Percentiles rank a stretch among this genome's conserved stretches.
These are phyloP conservation scores for Cryptococcus wingfieldii DNA, from an alignment of 1,284 basidiomycete genomes.

Conservation along the genomic window DNA sequence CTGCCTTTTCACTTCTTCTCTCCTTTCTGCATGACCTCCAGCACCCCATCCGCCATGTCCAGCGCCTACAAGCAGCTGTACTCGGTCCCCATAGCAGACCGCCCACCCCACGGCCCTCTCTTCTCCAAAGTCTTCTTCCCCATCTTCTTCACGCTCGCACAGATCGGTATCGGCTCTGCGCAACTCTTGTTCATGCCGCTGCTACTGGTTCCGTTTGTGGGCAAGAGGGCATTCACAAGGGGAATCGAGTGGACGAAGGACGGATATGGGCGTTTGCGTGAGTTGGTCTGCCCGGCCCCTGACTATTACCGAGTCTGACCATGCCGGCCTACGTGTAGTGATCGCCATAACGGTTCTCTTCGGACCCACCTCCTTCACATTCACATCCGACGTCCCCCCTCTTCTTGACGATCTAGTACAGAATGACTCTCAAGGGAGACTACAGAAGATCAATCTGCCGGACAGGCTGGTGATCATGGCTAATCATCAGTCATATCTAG, in stretches of 20 bases:
- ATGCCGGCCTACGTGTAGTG: conserved; percentile 16
- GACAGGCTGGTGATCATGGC: conserved; percentile 70
- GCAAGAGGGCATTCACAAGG: conserved; percentile 58
- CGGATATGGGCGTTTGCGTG: conserved; percentile 69
- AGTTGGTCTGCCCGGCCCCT: conserved; percentile 33
- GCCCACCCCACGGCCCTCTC: conserved; percentile 59
- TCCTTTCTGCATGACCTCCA: background rate
- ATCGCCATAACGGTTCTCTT: conserved; percentile 63
- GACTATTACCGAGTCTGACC: background rate
- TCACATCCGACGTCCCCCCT: conserved; percentile 55
- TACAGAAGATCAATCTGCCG: conserved; percentile 65
- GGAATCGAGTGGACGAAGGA: conserved; percentile 77
- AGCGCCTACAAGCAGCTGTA: conserved; percentile 39
- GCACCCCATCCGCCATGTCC: background rate
- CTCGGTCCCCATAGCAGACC: conserved; percentile 58
- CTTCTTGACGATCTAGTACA: conserved; percentile 51
- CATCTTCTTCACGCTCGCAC: conserved; percentile 63
- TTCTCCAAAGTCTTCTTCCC: conserved; percentile 57
- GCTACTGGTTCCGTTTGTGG: conserved; percentile 44
- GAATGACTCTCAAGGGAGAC: conserved; percentile 55
- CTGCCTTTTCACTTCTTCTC: background rate
- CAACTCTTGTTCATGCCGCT: conserved; percentile 65
- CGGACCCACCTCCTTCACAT: conserved; percentile 67
- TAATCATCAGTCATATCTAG: conserved; percentile 82
- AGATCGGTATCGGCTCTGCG: conserved; percentile 63